Evolutionary conservation across 805 yeast genomes (phyloP).

Genomic region (Candida sakaeoensis): DNA sequence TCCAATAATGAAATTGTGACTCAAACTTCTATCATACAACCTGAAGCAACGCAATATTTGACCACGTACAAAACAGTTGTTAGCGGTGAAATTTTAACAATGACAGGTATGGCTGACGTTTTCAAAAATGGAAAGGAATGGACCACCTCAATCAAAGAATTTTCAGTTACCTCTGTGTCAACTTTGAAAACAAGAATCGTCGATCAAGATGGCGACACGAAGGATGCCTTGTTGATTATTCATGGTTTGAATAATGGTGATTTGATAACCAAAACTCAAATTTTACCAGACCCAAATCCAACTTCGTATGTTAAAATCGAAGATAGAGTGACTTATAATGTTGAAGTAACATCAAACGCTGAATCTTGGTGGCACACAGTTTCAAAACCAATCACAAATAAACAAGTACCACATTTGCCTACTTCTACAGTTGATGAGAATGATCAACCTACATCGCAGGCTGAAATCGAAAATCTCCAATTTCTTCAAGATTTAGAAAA

Average conservation of each 20-base stretch:
- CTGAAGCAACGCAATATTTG: background rate
- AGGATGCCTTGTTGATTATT: background rate
- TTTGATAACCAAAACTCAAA: background rate
- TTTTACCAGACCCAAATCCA: slow-evolving; percentile 1
- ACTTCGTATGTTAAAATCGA: background rate
- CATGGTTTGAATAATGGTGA: slow-evolving; percentile 1
- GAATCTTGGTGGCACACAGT: slow-evolving; percentile 3
- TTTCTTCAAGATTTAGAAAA: background rate
- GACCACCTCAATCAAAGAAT: background rate
- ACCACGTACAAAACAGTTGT: background rate
- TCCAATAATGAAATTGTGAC: background rate
- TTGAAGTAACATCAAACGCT: slow-evolving; percentile 1
- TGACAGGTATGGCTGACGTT: background rate
- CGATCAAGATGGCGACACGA: background rate
- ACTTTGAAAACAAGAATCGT: background rate
- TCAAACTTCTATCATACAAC: background rate
- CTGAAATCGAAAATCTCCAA: background rate
- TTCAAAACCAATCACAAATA: background rate
- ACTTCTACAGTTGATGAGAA: background rate
- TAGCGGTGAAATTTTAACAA: background rate
- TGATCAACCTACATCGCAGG: background rate
- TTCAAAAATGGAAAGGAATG: background rate
- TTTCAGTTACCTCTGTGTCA: background rate
- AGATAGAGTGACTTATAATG: background rate
- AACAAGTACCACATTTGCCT: background rate